Percentiles rank a stretch among this genome's conserved stretches.
Evolutionary conservation across 2,329 filamentous ascomycete species (phyloP).

Genomic region (Magnaporthiopsis incrustans): DNA sequence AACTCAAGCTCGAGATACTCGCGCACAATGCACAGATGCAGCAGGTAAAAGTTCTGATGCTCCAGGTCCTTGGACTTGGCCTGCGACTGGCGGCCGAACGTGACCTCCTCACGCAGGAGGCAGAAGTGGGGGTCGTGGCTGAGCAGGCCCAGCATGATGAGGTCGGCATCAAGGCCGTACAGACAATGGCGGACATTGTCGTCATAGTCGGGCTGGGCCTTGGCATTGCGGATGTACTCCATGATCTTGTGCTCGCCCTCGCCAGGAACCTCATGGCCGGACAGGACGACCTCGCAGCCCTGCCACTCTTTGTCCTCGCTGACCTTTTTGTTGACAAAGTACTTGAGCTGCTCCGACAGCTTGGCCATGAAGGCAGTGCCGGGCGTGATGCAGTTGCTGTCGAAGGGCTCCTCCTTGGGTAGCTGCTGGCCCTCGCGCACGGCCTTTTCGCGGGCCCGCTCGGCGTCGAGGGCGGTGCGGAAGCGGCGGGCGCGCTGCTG

Average conservation of each 20-base stretch:
- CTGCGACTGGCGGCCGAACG: constrained; percentile 82
- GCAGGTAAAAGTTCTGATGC: constrained; percentile 96
- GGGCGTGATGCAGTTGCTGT: constrained; percentile 98
- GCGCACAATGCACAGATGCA: constrained; percentile 94
- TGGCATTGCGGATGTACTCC: constrained; percentile 98
- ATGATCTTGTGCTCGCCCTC: constrained; percentile 99
- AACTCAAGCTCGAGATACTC: constrained; percentile 97
- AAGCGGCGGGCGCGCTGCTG: constrained; percentile 95
- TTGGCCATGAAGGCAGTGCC: constrained; percentile 97
- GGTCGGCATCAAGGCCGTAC: constrained; percentile 92
- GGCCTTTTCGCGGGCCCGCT: constrained; percentile 86
- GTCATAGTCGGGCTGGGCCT: constrained; percentile 88
- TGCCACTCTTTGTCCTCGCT: constrained; percentile 98
- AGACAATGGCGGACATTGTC: constrained; percentile 92
- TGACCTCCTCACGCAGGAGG: constrained; percentile 92
- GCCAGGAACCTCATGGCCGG: constrained; percentile 93
- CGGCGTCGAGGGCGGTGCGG: constrained; percentile 84
- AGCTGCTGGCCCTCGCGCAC: constrained; percentile 82
- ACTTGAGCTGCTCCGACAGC: constrained; percentile 86
- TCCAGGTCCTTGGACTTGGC: constrained; percentile 92
- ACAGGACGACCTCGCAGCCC: constrained; percentile 89
- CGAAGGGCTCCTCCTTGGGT: constrained; percentile 91
- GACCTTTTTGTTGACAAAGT: constrained; percentile 98
- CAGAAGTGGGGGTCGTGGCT: constrained; percentile 99
- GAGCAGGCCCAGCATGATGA: constrained; percentile 96